Conservation (phyloP, 768 basidiomycete genomes). For the Russula virescens region DNA sequence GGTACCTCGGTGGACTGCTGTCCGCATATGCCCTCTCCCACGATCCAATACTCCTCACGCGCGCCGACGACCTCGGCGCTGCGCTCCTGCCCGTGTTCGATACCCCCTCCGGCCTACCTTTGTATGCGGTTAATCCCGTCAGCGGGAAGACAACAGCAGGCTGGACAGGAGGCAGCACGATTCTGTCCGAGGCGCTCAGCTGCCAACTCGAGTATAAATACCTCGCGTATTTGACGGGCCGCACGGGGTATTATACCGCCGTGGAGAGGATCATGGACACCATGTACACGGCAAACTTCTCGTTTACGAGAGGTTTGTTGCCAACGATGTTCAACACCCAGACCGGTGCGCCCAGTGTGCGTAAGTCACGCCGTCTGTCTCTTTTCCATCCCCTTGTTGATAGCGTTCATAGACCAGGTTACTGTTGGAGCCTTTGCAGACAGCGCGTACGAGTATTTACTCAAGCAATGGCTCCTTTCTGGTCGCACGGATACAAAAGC, state of each 20-base stretch:
- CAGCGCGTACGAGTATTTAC: conserved; percentile 73
- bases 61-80: conserved; percentile 75
- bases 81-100: conserved; percentile 68
- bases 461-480: conserved; percentile 70
- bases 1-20: conserved; percentile 82
- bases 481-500: conserved; percentile 55
- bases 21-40: conserved; percentile 67
- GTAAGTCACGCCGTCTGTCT: conserved; percentile 34
- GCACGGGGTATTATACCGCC: conserved; percentile 53
- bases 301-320: conserved; percentile 48
- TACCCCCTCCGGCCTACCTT: conserved; percentile 63
- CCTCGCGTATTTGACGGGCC: conserved; percentile 74
- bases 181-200: conserved; percentile 71
- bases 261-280: conserved; percentile 46
- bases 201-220: conserved; percentile 87
- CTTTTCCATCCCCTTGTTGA: background rate
- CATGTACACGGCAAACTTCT: conserved; percentile 41
- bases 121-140: conserved; percentile 60
- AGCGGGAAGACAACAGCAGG: conserved; percentile 33
- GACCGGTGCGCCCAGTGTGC: conserved; percentile 37
- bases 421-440: conserved; percentile 66
- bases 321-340: conserved; percentile 49
- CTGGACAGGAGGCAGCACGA: conserved; percentile 33
- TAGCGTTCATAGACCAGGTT: conserved; percentile 32
- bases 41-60: conserved; percentile 53